These are phyloP conservation scores for Leonotis leonurus DNA, from an alignment of 257 asterid genomes.

Conservation along the genomic window DNA sequence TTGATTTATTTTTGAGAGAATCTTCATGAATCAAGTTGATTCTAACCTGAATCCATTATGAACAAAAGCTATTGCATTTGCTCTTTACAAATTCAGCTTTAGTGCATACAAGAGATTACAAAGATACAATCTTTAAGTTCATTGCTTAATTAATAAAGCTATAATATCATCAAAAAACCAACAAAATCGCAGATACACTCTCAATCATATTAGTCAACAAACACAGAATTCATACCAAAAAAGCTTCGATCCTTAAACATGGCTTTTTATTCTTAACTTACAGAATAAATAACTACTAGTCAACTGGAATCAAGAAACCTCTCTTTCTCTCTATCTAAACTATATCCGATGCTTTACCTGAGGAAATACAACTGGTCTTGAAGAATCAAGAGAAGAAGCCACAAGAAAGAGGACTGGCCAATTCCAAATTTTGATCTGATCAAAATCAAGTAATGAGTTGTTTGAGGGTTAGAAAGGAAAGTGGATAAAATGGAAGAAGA, in stretches of 20 bases:
- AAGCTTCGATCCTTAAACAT: neutral
- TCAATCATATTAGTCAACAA: conserved; percentile 1
- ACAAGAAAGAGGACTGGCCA: conserved; percentile 12
- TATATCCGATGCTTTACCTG: conserved; percentile 5
- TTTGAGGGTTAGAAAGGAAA: neutral
- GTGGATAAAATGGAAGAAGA: conserved; percentile 13
- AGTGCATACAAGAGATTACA: neutral
- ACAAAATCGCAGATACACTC: neutral
- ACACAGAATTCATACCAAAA: neutral
- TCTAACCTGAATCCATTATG: neutral
- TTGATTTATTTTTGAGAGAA: neutral
- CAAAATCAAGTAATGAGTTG: neutral
- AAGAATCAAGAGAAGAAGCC: conserved; percentile 25
- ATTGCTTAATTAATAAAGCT: neutral
- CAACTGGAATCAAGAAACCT: neutral
- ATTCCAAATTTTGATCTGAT: neutral
- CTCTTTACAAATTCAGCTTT: neutral
- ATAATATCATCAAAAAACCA: conserved; percentile 9
- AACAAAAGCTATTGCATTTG: neutral
- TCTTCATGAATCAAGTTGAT: neutral
- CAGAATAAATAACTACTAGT: neutral
- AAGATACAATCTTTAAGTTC: conserved; percentile 5
- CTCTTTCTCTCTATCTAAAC: neutral
- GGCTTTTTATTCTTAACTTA: conserved; percentile 6
- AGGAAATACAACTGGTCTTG: conserved; percentile 16